These are phyloP conservation scores for Schizosaccharomyces versatilis DNA, from an alignment of 1,139 yeast species.

Conservation along the genomic window DNA sequence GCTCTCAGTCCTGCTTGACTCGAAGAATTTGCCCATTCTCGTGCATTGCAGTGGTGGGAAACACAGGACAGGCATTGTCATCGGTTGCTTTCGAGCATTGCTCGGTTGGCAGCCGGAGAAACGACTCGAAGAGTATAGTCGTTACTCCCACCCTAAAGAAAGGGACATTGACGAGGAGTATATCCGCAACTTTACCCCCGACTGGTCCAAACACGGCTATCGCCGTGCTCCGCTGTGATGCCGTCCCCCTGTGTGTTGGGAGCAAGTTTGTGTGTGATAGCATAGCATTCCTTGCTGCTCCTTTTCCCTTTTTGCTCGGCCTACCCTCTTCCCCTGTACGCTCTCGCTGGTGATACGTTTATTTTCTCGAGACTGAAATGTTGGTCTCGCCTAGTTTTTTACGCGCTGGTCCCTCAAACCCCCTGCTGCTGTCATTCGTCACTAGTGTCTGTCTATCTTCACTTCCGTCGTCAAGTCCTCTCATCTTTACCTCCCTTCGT, in stretches of 20 bases:
- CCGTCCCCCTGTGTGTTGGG: too few relatives aligned
- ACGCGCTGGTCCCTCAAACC: too few relatives aligned
- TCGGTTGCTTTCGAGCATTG: conserved; percentile 69
- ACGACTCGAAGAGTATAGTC: conserved; percentile 23
- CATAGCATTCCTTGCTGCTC: not conserved
- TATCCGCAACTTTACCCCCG: conserved; percentile 32
- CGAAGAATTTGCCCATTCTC: conserved; percentile 68
- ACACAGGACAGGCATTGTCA: conserved; percentile 87
- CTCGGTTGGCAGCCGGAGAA: conserved; percentile 85
- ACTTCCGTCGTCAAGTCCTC: too few relatives aligned
- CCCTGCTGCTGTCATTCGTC: too few relatives aligned
- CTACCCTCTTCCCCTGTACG: not conserved
- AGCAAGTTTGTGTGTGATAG: too few relatives aligned
- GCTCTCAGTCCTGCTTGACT: conserved; percentile 55
- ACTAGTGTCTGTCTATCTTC: too few relatives aligned
- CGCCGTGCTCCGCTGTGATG: not conserved
- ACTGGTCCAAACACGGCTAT: not conserved
- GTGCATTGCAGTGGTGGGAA: conserved; percentile 93
- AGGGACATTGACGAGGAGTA: conserved; percentile 88
- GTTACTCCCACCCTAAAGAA: conserved; percentile 87
- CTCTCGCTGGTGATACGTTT: not conserved
- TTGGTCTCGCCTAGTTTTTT: too few relatives aligned
- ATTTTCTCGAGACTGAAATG: too few relatives aligned
- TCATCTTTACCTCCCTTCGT: too few relatives aligned
- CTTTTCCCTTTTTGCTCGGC: not conserved